Base-by-base conservation (phyloP, 768 basidiomycete genomes). In the Phylloporus sp. region DNA sequence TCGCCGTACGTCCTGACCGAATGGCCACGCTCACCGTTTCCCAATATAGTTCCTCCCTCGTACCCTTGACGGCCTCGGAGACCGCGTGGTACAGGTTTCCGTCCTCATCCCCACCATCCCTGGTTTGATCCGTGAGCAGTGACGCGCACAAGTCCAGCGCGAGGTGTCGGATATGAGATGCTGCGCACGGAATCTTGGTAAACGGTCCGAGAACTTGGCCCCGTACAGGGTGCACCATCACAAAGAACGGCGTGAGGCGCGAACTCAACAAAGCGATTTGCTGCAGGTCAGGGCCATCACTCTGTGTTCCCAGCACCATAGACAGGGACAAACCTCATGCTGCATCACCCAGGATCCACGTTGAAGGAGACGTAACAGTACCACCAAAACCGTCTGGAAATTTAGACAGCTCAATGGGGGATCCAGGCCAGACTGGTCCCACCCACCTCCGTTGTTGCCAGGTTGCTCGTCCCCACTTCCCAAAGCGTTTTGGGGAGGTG, bases 401-500 rank as follows among this genome's bases (percentile, higher is more conserved):
- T 27, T 44, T 22, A 22, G 34, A 47, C 36, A 40, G 47, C 54
- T 63, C 38, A 56, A 18, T 27, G 36, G 22, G 35, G 22, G 20
- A 16, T 10, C 29, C 40, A 4, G 23, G 28, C 39, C 43, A 39
- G 4, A 44, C 26, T 7, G 20, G 22, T 34, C 28, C 24, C 29
- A 38, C 74, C 57, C 45, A 88, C 91, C 78, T 89, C 82, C 0
- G 85, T 84, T 5, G 78, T 70, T 1, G 67, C 58, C 16, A 78
- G 63, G 62, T 90, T 80, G 47, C 68, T 78, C 10, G 68, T 69
- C 4, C 86, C 86, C 10, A 88, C 67, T 66, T 97, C 94, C 95
- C 95, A 97, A 5, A 97, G 72, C 6, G 78, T 76, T 68, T 82
- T 86, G 0, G 94, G 91, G 39, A 97, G 76, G 56, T 87, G 82